These are phyloP conservation scores for Leccinum pellstonianum DNA, from an alignment of 768 basidiomycete species.

Conservation along the genomic window DNA sequence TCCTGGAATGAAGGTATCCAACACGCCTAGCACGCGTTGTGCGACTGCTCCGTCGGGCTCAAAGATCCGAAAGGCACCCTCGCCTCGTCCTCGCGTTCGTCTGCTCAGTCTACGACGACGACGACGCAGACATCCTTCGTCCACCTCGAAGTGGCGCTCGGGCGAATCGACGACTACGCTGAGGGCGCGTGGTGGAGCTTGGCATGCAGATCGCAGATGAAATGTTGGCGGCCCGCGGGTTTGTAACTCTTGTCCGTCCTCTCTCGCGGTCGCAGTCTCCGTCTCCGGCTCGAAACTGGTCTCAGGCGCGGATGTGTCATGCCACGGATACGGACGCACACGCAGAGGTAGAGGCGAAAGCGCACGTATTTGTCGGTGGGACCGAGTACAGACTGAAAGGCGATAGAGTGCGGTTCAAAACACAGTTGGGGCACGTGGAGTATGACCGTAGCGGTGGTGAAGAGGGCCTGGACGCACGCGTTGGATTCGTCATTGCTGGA, in stretches of 20 bases:
- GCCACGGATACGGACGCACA: conserved; percentile 12
- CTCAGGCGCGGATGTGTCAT: too few relatives aligned
- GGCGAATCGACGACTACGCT: conserved; percentile 67
- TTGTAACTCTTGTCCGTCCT: conserved; percentile 64
- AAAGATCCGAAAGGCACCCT: conserved; percentile 47
- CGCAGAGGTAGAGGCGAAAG: conserved; percentile 46
- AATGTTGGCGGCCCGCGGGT: conserved; percentile 59
- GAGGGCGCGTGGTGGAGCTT: conserved; percentile 79
- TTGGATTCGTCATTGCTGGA: too few relatives aligned
- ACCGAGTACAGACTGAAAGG: conserved; percentile 32
- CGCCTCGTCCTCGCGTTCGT: conserved; percentile 5
- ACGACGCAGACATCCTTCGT: background rate
- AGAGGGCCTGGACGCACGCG: conserved; percentile 36
- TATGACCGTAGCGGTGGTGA: conserved; percentile 72
- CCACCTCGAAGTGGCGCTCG: conserved; percentile 50
- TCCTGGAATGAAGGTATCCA: conserved; percentile 45
- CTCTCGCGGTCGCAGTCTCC: conserved; percentile 31
- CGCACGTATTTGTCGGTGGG: conserved; percentile 38
- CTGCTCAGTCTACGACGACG: background rate
- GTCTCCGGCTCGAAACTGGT: too few relatives aligned
- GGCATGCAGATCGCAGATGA: conserved; percentile 79
- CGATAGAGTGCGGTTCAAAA: conserved; percentile 44
- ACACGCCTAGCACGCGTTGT: conserved; percentile 56
- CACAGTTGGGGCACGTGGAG: conserved; percentile 69
- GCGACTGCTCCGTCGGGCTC: conserved; percentile 67